Conservation (phyloP, 805 yeast species). For the Cyberlindnera suaveolens region DNA sequence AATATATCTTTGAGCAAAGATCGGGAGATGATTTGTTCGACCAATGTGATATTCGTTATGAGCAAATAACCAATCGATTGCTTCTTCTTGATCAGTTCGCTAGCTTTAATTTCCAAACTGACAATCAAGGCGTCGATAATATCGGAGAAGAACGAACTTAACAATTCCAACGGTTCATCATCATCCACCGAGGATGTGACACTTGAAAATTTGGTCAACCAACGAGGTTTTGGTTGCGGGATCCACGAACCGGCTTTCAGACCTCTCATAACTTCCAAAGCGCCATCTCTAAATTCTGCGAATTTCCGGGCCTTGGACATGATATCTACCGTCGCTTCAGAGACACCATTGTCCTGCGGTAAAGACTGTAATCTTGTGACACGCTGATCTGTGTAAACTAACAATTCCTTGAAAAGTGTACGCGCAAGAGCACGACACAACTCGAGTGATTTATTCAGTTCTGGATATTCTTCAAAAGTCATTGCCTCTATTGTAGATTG, state of each 20-base stretch:
- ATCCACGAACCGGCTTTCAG: slow-evolving; percentile 65
- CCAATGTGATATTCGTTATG: slow-evolving; percentile 61
- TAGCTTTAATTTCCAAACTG: slow-evolving; percentile 56
- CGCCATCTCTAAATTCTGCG: slow-evolving; percentile 53
- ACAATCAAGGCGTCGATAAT: slow-evolving; percentile 67
- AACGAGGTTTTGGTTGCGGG: slow-evolving; percentile 49
- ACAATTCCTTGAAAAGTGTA: slow-evolving; percentile 48
- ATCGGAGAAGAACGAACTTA: slow-evolving; percentile 70
- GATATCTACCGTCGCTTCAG: slow-evolving; percentile 66
- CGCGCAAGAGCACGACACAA: slow-evolving; percentile 27
- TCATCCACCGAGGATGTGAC: slow-evolving; percentile 38
- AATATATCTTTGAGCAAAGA: slow-evolving; percentile 49
- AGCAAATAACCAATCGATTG: slow-evolving; percentile 60
- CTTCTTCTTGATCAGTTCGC: slow-evolving; percentile 25
- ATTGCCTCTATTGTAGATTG: slow-evolving; percentile 26
- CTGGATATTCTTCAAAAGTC: slow-evolving; percentile 16
- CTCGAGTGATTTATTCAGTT: slow-evolving; percentile 16
- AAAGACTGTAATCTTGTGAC: slow-evolving; percentile 39
- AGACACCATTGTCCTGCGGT: slow-evolving; percentile 64
- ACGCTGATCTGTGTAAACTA: slow-evolving; percentile 48
- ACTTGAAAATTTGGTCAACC: slow-evolving; percentile 43
- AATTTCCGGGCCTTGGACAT: slow-evolving; percentile 62
- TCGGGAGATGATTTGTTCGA: slow-evolving; percentile 67
- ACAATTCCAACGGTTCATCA: slow-evolving; percentile 40
- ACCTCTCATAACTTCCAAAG: slow-evolving; percentile 40